Conservation (phyloP, 441 rosid genomes). For the Adansonia gregorii region DNA sequence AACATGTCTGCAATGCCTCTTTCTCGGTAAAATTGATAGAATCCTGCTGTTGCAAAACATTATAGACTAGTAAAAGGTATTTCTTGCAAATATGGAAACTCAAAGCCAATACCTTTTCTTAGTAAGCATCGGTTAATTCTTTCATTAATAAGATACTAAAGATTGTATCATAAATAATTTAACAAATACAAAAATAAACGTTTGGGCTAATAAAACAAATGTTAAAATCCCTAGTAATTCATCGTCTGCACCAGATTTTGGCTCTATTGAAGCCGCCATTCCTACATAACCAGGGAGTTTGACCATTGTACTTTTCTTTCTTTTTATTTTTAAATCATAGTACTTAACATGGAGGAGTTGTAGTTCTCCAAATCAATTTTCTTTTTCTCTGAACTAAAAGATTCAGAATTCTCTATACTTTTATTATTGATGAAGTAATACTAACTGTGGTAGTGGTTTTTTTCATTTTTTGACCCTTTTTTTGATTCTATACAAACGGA, state of each 20-base stretch:
- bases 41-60: background rate
- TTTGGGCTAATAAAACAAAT: background rate
- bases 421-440: background rate
- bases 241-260: background rate
- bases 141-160: too few relatives aligned
- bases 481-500: too few relatives aligned
- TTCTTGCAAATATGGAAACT: background rate
- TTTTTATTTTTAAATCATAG: background rate
- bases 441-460: background rate
- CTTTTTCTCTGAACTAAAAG: background rate
- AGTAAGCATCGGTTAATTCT: background rate
- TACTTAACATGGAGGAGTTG: background rate
- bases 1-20: background rate
- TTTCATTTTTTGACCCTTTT: background rate
- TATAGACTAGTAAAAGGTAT: background rate
- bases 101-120: background rate
- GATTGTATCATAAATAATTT: background rate
- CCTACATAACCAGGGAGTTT: background rate
- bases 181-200: background rate
- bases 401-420: background rate
- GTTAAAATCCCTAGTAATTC: background rate
- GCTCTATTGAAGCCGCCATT: slow-evolving; percentile 1
- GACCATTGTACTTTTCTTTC: background rate
- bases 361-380: background rate
- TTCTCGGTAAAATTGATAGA: too few relatives aligned